A percentile compares a stretch with the other conserved stretches of the same genome.
Evolutionary conservation across 257 asterid species (phyloP).

Genomic region (Plantago elongata): DNA sequence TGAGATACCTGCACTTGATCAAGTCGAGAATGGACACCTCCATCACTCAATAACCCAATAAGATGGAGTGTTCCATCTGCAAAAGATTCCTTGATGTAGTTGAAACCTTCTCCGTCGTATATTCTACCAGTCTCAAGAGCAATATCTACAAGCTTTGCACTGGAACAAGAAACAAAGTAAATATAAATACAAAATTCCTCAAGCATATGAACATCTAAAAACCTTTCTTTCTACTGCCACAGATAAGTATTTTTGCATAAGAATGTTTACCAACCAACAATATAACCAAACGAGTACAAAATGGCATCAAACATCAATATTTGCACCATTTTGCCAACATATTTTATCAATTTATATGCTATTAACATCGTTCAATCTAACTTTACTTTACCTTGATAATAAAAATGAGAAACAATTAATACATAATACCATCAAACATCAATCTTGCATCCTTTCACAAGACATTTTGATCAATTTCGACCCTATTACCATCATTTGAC

Average conservation of each 20-base stretch:
- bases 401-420: background rate
- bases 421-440: constrained; percentile 5
- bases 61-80: constrained; percentile 75
- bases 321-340: too few species aligned
- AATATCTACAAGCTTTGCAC: constrained; percentile 90
- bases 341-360: too few species aligned
- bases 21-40: constrained; percentile 93
- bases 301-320: too few species aligned
- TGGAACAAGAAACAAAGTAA: constrained; percentile 18
- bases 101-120: constrained; percentile 74
- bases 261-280: background rate
- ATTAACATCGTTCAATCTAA: too few species aligned
- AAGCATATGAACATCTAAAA: background rate
- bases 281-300: too few species aligned
- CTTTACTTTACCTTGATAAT: too few species aligned
- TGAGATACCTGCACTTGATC: constrained; percentile 69
- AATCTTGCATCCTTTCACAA: background rate
- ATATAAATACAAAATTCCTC: background rate
- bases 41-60: constrained; percentile 84
- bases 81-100: constrained; percentile 64
- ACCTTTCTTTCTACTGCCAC: background rate
- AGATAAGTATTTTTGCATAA: background rate
- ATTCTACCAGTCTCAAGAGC: constrained; percentile 88
- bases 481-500: too few species aligned
- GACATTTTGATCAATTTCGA: too few species aligned